Evolutionary conservation across 371 early-diverging fungal species (phyloP).

Genomic region (Mortierella sp.): DNA sequence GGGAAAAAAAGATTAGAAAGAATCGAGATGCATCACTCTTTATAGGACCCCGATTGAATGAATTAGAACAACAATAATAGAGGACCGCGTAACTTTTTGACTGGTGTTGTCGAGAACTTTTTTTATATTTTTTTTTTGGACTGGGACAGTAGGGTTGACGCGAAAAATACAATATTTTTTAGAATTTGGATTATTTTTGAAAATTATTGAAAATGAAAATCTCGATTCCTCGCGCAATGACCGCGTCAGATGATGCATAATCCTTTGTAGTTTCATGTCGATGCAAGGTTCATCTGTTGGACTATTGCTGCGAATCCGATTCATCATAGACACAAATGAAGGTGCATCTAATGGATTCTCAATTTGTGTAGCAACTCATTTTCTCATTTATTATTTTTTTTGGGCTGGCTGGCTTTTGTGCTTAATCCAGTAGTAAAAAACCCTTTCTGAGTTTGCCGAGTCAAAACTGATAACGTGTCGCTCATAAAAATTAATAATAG

Average conservation of each 20-base stretch:
- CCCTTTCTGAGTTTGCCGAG: too few relatives aligned
- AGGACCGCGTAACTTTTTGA: background rate
- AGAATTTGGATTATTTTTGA: background rate
- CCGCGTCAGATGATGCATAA: conserved; percentile 11
- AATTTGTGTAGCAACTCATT: too few relatives aligned
- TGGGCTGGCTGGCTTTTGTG: too few relatives aligned
- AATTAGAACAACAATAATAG: conserved; percentile 1
- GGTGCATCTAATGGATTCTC: background rate
- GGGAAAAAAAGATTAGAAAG: conserved; percentile 34
- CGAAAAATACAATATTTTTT: conserved; percentile 6
- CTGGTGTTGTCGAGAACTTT: background rate
- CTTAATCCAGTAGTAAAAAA: too few relatives aligned
- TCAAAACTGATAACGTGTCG: too few relatives aligned
- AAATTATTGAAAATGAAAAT: conserved; percentile 4
- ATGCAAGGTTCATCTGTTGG: background rate
- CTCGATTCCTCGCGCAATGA: background rate
- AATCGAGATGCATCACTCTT: conserved; percentile 24
- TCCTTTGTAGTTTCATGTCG: background rate
- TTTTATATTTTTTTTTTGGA: conserved; percentile 15
- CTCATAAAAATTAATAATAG: too few relatives aligned
- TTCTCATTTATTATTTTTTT: too few relatives aligned
- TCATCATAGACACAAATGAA: conserved; percentile 9
- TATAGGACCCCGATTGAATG: conserved; percentile 7
- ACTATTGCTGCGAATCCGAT: conserved; percentile 5
- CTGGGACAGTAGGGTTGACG: background rate